Conservation (phyloP, 1,139 yeast species). For the Suzukiozyma palmioleophila region DNA sequence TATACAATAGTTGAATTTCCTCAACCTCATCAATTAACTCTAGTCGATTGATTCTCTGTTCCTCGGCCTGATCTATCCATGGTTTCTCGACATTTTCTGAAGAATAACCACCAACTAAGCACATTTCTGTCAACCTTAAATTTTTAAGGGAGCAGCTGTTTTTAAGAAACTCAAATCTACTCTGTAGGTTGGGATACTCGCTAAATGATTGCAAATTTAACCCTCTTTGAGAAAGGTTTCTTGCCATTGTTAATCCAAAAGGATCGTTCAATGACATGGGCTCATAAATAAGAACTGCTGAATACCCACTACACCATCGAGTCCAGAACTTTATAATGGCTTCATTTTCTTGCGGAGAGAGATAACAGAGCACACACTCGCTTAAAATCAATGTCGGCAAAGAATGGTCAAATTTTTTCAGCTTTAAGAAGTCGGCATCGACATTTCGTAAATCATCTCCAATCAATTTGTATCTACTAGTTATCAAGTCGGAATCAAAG, state of each 20-base stretch:
- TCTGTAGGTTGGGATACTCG: conserved; percentile 31
- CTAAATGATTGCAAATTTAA: conserved; percentile 58
- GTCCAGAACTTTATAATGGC: conserved; percentile 43
- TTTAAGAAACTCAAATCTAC: conserved; percentile 39
- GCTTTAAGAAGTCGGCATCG: conserved; percentile 4
- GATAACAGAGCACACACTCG: conserved; percentile 88
- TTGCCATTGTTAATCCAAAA: conserved; percentile 81
- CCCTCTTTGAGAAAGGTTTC: conserved; percentile 66
- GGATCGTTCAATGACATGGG: conserved; percentile 74
- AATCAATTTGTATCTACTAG: conserved; percentile 47
- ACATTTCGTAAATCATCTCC: conserved; percentile 52
- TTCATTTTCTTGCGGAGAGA: conserved; percentile 55
- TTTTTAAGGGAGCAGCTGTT: conserved; percentile 17
- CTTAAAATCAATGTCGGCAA: conserved; percentile 72
- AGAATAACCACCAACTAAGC: conserved; percentile 49
- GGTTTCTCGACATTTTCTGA: conserved; percentile 6
- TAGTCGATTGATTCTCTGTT: conserved; percentile 49
- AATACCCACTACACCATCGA: conserved; percentile 13
- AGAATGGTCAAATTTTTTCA: conserved; percentile 22
- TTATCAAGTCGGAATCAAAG: conserved; percentile 31
- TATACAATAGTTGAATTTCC: conserved; percentile 68
- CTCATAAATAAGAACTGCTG: conserved; percentile 66
- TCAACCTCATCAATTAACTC: conserved; percentile 90
- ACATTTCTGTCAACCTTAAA: conserved; percentile 48
- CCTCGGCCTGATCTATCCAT: conserved; percentile 50